A percentile compares a stretch with the other conserved stretches of the same genome.
Conservation (phyloP, 495 filamentous ascomycete species). For the Penicillium soppii region DNA sequence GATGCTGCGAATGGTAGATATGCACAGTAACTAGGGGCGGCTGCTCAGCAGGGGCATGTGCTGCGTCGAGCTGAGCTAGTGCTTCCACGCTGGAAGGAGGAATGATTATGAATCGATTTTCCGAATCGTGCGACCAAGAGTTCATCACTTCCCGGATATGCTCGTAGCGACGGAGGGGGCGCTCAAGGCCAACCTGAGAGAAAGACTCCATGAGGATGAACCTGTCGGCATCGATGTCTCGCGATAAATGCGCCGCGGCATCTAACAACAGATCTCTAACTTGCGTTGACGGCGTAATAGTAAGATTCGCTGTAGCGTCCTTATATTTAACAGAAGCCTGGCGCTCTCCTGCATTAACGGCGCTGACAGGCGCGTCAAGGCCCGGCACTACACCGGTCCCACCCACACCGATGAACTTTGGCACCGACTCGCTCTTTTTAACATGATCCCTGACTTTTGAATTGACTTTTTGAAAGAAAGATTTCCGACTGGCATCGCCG, state of each 20-base stretch:
- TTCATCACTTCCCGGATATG: slow-evolving; percentile 84
- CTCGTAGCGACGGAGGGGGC: slow-evolving; percentile 84
- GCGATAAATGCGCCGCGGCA: slow-evolving; percentile 52
- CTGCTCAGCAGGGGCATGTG: slow-evolving; percentile 53
- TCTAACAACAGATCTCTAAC: slow-evolving; percentile 65
- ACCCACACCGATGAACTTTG: slow-evolving; percentile 33
- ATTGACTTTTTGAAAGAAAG: slow-evolving; percentile 28
- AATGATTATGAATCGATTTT: slow-evolving; percentile 67
- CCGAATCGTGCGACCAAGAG: slow-evolving; percentile 79
- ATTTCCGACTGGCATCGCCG: slow-evolving; percentile 15
- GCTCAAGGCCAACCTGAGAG: slow-evolving; percentile 71
- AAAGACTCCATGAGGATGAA: slow-evolving; percentile 77
- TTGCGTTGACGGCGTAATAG: slow-evolving; percentile 73
- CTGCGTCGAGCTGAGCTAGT: slow-evolving; percentile 49
- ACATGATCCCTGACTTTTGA: slow-evolving; percentile 17
- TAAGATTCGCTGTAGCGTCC: slow-evolving; percentile 58
- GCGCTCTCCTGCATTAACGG: slow-evolving; percentile 77
- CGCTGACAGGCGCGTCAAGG: slow-evolving; percentile 78
- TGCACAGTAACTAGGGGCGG: slow-evolving; percentile 64
- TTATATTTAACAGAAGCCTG: slow-evolving; percentile 68
- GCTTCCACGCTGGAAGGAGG: slow-evolving; percentile 45
- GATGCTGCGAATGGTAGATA: slow-evolving; percentile 76
- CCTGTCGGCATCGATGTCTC: slow-evolving; percentile 56
- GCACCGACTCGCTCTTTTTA: slow-evolving; percentile 5
- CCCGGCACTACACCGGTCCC: slow-evolving; percentile 57